Percentiles rank a stretch among this genome's conserved stretches.
Conservation (phyloP, 1,284 basidiomycete species). For the Chalciporus sp. region DNA sequence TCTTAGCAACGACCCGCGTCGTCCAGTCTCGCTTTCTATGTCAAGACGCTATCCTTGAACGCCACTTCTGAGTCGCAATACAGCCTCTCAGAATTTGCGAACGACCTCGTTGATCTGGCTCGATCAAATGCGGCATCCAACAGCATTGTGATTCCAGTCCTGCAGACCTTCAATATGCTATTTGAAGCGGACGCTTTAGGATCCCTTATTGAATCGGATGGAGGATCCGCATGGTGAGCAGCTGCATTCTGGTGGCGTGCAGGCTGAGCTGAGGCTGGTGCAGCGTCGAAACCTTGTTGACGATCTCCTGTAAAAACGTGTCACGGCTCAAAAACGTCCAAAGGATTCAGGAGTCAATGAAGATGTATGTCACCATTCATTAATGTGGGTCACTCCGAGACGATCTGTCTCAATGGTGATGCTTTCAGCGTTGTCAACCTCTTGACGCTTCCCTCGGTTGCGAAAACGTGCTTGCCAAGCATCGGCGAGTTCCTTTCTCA, state of each 20-base stretch:
- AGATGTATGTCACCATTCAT: constrained; percentile 58
- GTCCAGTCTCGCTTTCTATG: constrained; percentile 60
- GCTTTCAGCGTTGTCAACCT: constrained; percentile 61
- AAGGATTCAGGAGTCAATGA: constrained; percentile 77
- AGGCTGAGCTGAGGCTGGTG: constrained; percentile 26
- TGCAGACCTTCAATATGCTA: constrained; percentile 75
- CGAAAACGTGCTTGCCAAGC: constrained; percentile 45
- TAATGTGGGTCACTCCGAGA: constrained; percentile 14
- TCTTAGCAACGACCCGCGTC: constrained; percentile 70
- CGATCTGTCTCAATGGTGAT: constrained; percentile 16
- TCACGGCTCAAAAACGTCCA: constrained; percentile 76
- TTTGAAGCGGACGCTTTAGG: constrained; percentile 65
- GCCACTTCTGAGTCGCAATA: constrained; percentile 37
- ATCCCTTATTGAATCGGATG: constrained; percentile 44
- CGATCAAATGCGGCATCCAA: constrained; percentile 63
- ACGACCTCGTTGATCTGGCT: constrained; percentile 58
- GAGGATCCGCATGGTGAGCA: constrained; percentile 54
- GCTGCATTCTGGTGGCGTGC: constrained; percentile 20
- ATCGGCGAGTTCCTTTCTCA: constrained; percentile 71
- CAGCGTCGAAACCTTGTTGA: constrained; percentile 48
- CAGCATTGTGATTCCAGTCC: constrained; percentile 71
- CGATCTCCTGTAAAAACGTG: constrained; percentile 60
- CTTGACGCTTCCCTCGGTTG: constrained; percentile 51
- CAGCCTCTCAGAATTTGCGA: constrained; percentile 49
- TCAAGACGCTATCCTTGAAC: constrained; percentile 50